Evolutionary conservation across 306 rosid genomes (phyloP), one percentile per base, ranked within the genome.

Genomic region (Vigna nakashimae): DNA sequence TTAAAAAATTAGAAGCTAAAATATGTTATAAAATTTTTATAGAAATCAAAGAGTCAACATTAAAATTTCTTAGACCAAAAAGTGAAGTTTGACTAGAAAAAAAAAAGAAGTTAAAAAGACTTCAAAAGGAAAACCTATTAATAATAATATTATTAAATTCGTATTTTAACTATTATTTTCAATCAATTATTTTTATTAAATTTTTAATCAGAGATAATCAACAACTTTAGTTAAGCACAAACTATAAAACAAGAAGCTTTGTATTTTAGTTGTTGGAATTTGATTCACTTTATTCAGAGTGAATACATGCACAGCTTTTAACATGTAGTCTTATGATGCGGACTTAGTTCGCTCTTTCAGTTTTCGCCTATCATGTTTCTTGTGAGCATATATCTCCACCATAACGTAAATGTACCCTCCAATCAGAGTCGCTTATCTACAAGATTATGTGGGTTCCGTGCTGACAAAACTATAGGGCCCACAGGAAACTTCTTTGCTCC

Each of bases 401-500:
- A 1, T 52, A 18, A 38, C 30, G 24, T 18, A 11, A 45, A 28
- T 74, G 53, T 73, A 56, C 6, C 81, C 40, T 53, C 84, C 71
- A 71, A 45, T 76, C 46, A 48, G 50, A 63, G 4, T 49, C 17
- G 9, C 12, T 11, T 7, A 53, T 38, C 57, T 80, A 18, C 53
- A 30, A 0, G 0, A 52, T 51, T 5, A 0, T 2, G 0, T 12
- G 79, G 73, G 80, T 20, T 70, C 49, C 34, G 0, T 43, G 18
- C 5, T 0, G 12, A 17, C 1, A 45, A 40, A 2, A 13, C 48
- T 57, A 11, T 4, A 3, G 16, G 43, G 63, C 79, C 68, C 75
- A 65, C 67, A 42, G 57, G 86, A 85, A 82, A 76, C 89, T 84
- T 87, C 87, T 43, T 4, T 52, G 0, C 6, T 74, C 75, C 10